Evolutionary conservation across 108 stramenopile genomes (phyloP), one percentile per base, ranked within the genome.

Genomic region (Fragilaria radians): DNA sequence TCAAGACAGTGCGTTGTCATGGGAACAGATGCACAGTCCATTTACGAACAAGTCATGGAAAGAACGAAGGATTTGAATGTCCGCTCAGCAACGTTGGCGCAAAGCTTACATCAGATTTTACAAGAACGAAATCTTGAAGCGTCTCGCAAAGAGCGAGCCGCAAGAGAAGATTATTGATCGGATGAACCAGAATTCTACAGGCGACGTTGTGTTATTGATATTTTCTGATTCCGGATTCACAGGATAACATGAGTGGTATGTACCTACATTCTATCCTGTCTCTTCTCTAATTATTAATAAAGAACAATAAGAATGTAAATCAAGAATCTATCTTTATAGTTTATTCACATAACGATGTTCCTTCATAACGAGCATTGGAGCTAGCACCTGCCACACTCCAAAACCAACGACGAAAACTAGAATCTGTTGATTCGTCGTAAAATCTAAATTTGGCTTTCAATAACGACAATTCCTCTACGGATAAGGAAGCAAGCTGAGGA

Each of bases 21-120:
- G 96, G 92, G 91, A 50, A 76, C 81, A 27, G 69, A 72, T n/a
- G 62, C 58, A 21, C 86, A 85, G 30, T 83, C 72, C 51, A 73
- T 91, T 1, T 84, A 94, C 69, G 85, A 90, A 52, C 91, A 95
- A 79, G 92, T 98, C 32, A 96, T 98, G 80, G 93, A 95, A n/a
- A 92, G 91, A 68, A 98, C 97, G 18, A 74, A 86, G 64, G 97
- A 98, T 63, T 78, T 96, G 64, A 95, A 88, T 59, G 79, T 91
- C 1, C 68, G 93, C 70, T 79, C 81, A 72, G 86, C 82, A 1
- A 75, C 85, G 4, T 59, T 89, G 70, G 76, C 61, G 32, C 78
- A 76, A 53, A 85, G 71, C 54, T 61, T 93, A 60, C 76, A 83
- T 18, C 75, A 70, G 42, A 46, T 80, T 28, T 57, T 88, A 69